phyloP scores from a whole-genome alignment of 2,329 filamentous ascomycete genomes.

The Ophiostoma ulmi region DNA sequence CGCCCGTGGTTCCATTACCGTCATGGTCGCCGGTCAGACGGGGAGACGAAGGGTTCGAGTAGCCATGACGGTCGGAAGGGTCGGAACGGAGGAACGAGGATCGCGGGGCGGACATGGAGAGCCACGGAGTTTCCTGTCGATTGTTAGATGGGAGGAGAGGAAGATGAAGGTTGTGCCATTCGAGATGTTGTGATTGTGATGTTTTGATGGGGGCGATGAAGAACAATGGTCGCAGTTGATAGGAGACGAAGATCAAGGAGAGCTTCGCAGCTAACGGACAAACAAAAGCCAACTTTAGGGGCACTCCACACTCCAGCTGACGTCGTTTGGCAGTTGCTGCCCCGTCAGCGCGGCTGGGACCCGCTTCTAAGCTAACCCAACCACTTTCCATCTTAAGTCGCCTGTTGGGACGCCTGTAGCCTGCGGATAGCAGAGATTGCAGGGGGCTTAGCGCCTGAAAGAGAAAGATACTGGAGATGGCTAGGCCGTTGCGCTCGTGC shows the following conservation, averaged over 20 bases:
- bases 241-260: neutral
- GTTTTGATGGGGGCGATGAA: neutral
- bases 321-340: conserved; percentile 20
- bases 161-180: neutral
- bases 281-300: neutral
- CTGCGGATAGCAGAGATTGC: neutral
- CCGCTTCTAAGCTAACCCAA: conserved; percentile 6
- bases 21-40: conserved; percentile 17
- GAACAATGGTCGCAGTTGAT: neutral
- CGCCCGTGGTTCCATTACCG: conserved; percentile 24
- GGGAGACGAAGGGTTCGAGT: conserved; percentile 28
- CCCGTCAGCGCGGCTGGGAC: conserved; percentile 8
- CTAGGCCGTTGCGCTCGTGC: neutral
- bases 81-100: conserved; percentile 32
- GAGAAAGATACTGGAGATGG: neutral
- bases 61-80: conserved; percentile 31
- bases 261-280: neutral
- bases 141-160: neutral
- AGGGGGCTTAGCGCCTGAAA: neutral
- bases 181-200: neutral
- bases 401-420: neutral
- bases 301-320: conserved; percentile 18
- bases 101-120: conserved; percentile 49
- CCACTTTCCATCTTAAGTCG: neutral
- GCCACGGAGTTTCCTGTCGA: conserved; percentile 46